Conservation (phyloP, 345 rosid genomes). For the Ailanthus altissimus region DNA sequence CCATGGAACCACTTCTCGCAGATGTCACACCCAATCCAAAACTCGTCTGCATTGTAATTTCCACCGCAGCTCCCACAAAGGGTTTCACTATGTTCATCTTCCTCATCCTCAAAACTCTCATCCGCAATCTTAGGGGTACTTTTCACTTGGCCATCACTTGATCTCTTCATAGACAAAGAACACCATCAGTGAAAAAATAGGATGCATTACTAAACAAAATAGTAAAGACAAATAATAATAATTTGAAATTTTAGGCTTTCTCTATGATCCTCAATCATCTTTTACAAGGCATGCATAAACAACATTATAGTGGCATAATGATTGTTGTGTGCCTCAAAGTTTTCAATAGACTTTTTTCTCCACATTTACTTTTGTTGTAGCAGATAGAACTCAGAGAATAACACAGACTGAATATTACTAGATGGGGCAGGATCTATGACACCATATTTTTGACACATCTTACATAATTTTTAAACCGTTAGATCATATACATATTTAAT, state of each 20-base stretch:
- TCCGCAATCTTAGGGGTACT: conserved; percentile 52
- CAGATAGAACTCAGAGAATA: neutral
- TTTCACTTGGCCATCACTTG: conserved; percentile 66
- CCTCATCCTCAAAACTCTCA: conserved; percentile 56
- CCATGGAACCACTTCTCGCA: conserved; percentile 92
- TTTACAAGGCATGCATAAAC: neutral
- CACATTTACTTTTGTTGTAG: neutral
- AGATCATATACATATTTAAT: too few relatives aligned
- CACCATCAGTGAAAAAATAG: neutral
- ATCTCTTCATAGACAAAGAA: conserved; percentile 44
- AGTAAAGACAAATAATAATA: neutral
- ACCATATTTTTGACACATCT: too few relatives aligned
- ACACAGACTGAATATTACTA: neutral
- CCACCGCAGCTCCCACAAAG: conserved; percentile 79
- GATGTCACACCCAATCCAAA: conserved; percentile 82
- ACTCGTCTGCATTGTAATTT: conserved; percentile 72
- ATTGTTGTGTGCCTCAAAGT: conserved; percentile 1
- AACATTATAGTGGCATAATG: neutral
- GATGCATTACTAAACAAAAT: neutral
- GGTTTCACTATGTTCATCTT: conserved; percentile 76
- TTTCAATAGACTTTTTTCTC: neutral
- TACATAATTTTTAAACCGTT: too few relatives aligned
- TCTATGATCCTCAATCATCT: neutral
- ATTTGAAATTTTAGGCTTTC: neutral
- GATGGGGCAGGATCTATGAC: too few relatives aligned